Evolutionary conservation across 257 asterid species (phyloP).

Genomic region (Salvia splendens): DNA sequence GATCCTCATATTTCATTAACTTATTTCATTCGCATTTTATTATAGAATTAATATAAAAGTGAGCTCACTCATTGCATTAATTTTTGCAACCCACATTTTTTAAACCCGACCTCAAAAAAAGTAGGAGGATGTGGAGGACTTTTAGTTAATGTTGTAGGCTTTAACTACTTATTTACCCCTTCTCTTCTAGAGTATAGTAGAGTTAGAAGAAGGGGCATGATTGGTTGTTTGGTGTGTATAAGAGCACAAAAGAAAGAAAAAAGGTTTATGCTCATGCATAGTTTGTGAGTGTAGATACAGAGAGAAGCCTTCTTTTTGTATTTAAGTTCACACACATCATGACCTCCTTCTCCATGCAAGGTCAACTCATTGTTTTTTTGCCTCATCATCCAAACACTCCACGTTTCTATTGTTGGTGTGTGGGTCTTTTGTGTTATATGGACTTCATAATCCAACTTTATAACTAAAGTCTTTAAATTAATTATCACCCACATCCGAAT

Average conservation of each 20-base stretch:
- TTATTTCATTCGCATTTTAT: no score
- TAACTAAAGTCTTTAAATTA: neutral
- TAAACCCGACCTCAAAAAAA: no score
- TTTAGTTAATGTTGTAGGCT: no score
- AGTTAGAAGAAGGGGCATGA: slow-evolving; percentile 13
- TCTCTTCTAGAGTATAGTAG: neutral
- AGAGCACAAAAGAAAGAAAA: slow-evolving; percentile 1
- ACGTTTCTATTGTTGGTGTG: slow-evolving; percentile 9
- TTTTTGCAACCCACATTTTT: no score
- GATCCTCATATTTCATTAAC: no score
- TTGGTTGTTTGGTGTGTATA: slow-evolving; percentile 15
- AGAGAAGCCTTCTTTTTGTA: slow-evolving; percentile 4
- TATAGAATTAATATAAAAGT: no score
- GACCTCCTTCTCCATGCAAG: slow-evolving; percentile 33
- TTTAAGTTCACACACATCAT: slow-evolving; percentile 35
- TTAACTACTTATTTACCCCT: no score
- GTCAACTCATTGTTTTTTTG: slow-evolving; percentile 24
- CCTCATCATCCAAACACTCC: slow-evolving; percentile 31
- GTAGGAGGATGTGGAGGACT: no score
- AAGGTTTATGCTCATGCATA: slow-evolving; percentile 20
- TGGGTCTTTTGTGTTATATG: neutral
- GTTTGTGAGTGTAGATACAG: slow-evolving; percentile 16
- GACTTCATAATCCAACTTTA: neutral
- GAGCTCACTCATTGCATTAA: no score
- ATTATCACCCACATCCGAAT: neutral